These are phyloP conservation scores for Thermochaetoides dissita DNA, from an alignment of 2,329 filamentous ascomycete genomes.

Conservation along the genomic window DNA sequence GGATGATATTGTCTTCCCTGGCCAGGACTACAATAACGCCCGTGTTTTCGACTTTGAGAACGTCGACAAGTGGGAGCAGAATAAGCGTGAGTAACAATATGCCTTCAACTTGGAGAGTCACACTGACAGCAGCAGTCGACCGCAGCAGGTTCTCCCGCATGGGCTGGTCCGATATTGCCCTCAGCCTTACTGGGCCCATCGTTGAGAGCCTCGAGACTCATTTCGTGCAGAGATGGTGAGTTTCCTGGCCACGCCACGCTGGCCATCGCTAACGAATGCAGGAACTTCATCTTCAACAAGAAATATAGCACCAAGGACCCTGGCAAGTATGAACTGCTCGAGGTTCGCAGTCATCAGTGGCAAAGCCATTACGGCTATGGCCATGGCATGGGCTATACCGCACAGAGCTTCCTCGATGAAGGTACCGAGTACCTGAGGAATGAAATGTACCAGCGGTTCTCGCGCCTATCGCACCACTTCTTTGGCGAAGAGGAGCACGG, in stretches of 20 bases:
- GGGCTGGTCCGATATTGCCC: slow-evolving; percentile 81
- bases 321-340: slow-evolving; percentile 31
- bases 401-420: slow-evolving; percentile 12
- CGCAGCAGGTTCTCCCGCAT: slow-evolving; percentile 67
- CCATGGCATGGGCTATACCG: slow-evolving; percentile 5
- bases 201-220: slow-evolving; percentile 63
- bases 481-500: slow-evolving; percentile 22
- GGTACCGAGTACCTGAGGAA: slow-evolving; percentile 16
- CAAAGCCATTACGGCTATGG: not conserved
- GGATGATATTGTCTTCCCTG: slow-evolving; percentile 65
- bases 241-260: not conserved
- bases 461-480: slow-evolving; percentile 25
- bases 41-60: slow-evolving; percentile 69
- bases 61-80: slow-evolving; percentile 66
- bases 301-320: slow-evolving; percentile 53
- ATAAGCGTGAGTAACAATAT: slow-evolving; percentile 44
- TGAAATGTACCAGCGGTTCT: slow-evolving; percentile 22
- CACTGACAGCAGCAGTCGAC: slow-evolving; percentile 39
- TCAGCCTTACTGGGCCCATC: slow-evolving; percentile 62
- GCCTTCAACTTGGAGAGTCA: not conserved
- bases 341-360: slow-evolving; percentile 10
- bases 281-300: slow-evolving; percentile 72
- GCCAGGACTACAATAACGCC: slow-evolving; percentile 89
- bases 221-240: slow-evolving; percentile 67
- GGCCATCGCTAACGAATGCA: slow-evolving; percentile 15